phyloP scores from a whole-genome alignment of 768 basidiomycete species.

The Suillus occidentalis region DNA sequence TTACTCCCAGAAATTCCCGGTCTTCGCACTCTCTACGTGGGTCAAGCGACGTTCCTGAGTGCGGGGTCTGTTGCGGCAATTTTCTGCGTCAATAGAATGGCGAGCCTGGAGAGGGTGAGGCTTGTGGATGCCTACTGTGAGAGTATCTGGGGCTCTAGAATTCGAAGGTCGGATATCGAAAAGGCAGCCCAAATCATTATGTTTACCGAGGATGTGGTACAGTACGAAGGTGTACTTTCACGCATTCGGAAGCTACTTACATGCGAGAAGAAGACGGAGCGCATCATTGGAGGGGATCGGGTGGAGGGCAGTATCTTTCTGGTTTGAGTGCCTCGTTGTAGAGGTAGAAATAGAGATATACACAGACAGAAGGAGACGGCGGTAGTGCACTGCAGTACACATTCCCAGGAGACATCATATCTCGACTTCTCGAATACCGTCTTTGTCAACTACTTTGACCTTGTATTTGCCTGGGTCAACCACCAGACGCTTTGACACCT shows the following conservation, averaged over 20 bases:
- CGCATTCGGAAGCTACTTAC: conserved; percentile 41
- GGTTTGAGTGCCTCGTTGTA: conserved; percentile 11
- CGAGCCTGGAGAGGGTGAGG: conserved; percentile 34
- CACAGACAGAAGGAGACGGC: background rate
- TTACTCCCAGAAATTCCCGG: conserved; percentile 39
- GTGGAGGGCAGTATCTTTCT: conserved; percentile 31
- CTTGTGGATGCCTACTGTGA: conserved; percentile 55
- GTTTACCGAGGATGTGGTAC: conserved; percentile 9
- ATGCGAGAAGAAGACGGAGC: conserved; percentile 53
- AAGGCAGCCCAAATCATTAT: conserved; percentile 22
- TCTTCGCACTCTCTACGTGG: conserved; percentile 45
- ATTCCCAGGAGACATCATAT: conserved; percentile 41
- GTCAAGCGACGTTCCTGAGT: conserved; percentile 49
- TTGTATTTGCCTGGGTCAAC: conserved; percentile 82
- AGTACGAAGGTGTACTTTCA: conserved; percentile 23
- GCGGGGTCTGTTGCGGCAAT: conserved; percentile 40
- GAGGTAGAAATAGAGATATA: background rate
- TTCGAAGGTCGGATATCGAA: conserved; percentile 51
- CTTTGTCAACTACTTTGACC: conserved; percentile 90
- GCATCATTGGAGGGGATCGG: conserved; percentile 54
- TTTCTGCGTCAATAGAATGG: conserved; percentile 26
- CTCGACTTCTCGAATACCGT: conserved; percentile 82
- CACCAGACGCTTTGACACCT: conserved; percentile 81
- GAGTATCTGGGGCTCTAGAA: conserved; percentile 59
- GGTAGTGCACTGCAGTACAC: background rate